These are phyloP conservation scores for Chara braunii DNA, from an alignment of 139 green algal genomes.

Conservation along the genomic window DNA sequence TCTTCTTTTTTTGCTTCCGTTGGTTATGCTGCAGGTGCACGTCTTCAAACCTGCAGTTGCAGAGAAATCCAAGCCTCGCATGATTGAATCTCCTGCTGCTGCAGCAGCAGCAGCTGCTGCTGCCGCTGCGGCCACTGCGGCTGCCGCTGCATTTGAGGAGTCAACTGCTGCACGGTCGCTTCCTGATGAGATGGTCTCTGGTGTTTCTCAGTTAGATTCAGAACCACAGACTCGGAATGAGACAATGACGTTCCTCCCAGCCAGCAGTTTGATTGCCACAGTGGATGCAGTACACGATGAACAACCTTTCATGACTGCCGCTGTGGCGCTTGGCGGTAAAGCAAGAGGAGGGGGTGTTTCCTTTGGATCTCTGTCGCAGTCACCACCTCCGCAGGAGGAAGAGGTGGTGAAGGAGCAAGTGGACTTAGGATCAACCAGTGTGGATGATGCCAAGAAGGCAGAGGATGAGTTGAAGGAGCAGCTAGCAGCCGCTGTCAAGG, in stretches of 20 bases:
- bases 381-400: no score
- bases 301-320: no score
- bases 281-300: no score
- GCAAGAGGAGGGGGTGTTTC: no score
- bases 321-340: no score
- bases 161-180: not conserved
- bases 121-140: not conserved
- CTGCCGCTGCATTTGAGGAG: not conserved
- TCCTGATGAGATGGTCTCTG: not conserved
- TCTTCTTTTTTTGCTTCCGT: no score
- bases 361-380: no score
- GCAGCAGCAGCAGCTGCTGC: not conserved
- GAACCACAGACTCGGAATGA: not conserved
- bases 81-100: not conserved
- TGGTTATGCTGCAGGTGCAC: not conserved
- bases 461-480: constrained; percentile 24
- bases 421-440: no score
- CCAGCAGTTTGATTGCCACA: no score
- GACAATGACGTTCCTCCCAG: no score
- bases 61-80: not conserved
- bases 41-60: not conserved
- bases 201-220: no score
- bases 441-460: constrained; percentile 20
- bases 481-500: not conserved
- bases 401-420: no score